These are phyloP conservation scores for Calonectria pteridis DNA, from an alignment of 2,329 filamentous ascomycete genomes.

Conservation along the genomic window DNA sequence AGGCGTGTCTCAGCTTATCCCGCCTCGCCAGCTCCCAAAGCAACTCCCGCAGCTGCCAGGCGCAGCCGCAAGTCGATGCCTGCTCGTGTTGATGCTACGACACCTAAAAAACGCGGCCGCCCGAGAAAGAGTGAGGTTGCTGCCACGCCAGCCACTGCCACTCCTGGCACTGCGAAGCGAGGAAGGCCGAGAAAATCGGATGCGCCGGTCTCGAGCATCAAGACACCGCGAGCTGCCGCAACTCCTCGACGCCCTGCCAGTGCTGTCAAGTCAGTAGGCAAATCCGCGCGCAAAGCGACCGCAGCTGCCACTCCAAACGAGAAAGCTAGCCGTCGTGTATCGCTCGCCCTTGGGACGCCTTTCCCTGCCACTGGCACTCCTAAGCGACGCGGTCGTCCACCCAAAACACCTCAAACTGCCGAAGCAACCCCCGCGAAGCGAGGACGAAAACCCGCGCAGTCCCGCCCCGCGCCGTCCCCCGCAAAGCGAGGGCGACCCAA, in stretches of 20 bases:
- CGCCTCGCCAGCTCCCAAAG: constrained; percentile 27
- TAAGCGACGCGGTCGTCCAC: constrained; percentile 39
- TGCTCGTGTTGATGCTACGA: constrained; percentile 28
- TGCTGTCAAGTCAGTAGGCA: constrained; percentile 23
- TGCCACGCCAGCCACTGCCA: constrained; percentile 29
- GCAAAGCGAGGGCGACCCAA: constrained; percentile 36
- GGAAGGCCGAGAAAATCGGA: constrained; percentile 42
- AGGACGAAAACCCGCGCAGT: constrained; percentile 12
- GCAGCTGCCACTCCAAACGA: constrained; percentile 9
- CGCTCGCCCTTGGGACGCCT: background rate
- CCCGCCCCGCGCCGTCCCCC: constrained; percentile 36
- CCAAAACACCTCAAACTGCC: constrained; percentile 31
- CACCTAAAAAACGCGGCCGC: constrained; percentile 40
- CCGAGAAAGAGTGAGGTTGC: constrained; percentile 39
- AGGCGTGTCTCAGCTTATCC: constrained; percentile 28
- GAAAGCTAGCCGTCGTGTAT: constrained; percentile 7
- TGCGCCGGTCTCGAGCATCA: constrained; percentile 18
- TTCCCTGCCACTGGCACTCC: constrained; percentile 32
- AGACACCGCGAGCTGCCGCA: constrained; percentile 23
- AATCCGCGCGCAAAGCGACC: constrained; percentile 27
- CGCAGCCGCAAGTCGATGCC: constrained; percentile 41
- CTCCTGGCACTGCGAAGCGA: constrained; percentile 32
- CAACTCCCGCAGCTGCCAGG: constrained; percentile 25
- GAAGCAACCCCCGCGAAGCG: constrained; percentile 23
- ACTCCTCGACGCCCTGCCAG: constrained; percentile 30